These are phyloP conservation scores for Coemansia sp. DNA, from an alignment of 192 early-diverging fungal species.

Conservation along the genomic window DNA sequence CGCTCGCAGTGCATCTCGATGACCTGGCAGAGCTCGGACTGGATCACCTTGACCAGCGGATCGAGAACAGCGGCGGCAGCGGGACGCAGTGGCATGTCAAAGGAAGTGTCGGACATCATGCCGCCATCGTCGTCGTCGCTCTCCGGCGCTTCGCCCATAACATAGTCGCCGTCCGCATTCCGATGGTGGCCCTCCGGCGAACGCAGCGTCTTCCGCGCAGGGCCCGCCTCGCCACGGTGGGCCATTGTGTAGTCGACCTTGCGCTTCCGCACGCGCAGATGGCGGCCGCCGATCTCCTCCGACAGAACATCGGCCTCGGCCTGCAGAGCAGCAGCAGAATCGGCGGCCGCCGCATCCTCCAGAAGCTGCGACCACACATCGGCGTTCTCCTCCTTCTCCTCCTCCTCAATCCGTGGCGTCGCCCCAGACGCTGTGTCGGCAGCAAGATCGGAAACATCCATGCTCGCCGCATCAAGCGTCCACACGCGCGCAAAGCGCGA, in stretches of 20 bases:
- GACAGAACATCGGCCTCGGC: not conserved
- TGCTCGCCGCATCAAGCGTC: slow-evolving; percentile 13
- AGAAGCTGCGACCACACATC: slow-evolving; percentile 30
- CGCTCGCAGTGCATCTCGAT: slow-evolving; percentile 7
- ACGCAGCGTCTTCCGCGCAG: not conserved
- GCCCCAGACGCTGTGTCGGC: too few species aligned
- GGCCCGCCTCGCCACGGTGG: not conserved
- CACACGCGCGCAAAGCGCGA: slow-evolving; percentile 35
- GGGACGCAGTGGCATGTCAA: not conserved
- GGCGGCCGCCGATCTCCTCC: slow-evolving; percentile 18
- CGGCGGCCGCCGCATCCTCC: not conserved
- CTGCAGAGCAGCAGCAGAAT: not conserved
- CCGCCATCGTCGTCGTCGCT: slow-evolving; percentile 1
- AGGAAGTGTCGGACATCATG: not conserved
- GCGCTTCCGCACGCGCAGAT: slow-evolving; percentile 31
- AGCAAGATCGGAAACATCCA: too few species aligned
- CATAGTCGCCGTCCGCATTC: slow-evolving; percentile 11
- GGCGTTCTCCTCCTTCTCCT: not conserved
- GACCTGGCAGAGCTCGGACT: slow-evolving; percentile 1
- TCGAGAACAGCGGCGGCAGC: not conserved
- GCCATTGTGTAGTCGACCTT: slow-evolving; percentile 30
- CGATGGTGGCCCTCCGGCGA: not conserved
- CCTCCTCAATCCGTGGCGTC: not conserved
- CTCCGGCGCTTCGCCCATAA: slow-evolving; percentile 3
- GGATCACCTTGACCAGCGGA: not conserved